phyloP scores from a whole-genome alignment of 1,139 yeast genomes.

The Debaryomyces fabryi region DNA sequence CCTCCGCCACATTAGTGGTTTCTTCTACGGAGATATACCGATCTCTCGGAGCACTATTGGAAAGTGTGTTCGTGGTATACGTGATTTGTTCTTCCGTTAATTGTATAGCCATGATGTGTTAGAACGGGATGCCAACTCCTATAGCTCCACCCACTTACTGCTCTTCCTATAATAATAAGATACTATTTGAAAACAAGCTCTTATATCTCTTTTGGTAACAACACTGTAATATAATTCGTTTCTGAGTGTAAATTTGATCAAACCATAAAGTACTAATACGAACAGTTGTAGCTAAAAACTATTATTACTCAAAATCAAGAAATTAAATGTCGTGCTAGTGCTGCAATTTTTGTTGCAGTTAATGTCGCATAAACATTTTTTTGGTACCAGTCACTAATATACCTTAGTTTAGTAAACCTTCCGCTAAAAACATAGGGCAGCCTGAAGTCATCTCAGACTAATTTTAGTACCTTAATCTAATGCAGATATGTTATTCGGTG shows the following conservation, averaged over 20 bases:
- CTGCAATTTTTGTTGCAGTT: slow-evolving; percentile 3
- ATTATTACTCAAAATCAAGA: neutral
- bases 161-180: neutral
- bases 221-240: neutral
- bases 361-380: neutral
- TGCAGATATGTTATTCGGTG: no score
- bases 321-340: slow-evolving; percentile 1
- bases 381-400: no score
- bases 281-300: neutral
- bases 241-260: neutral
- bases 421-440: no score
- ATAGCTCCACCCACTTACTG: neutral
- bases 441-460: no score
- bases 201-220: neutral
- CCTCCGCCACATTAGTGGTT: neutral
- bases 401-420: no score
- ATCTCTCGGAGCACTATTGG: neutral
- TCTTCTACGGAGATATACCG: neutral
- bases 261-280: neutral
- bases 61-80: slow-evolving; percentile 1
- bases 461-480: no score
- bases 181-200: neutral
- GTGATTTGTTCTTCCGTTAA: slow-evolving; percentile 4
- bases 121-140: neutral
- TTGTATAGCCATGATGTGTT: slow-evolving; percentile 4